These are phyloP conservation scores for Vickermania ingenoplastis DNA, from an alignment of 208 protist species.

Conservation along the genomic window DNA sequence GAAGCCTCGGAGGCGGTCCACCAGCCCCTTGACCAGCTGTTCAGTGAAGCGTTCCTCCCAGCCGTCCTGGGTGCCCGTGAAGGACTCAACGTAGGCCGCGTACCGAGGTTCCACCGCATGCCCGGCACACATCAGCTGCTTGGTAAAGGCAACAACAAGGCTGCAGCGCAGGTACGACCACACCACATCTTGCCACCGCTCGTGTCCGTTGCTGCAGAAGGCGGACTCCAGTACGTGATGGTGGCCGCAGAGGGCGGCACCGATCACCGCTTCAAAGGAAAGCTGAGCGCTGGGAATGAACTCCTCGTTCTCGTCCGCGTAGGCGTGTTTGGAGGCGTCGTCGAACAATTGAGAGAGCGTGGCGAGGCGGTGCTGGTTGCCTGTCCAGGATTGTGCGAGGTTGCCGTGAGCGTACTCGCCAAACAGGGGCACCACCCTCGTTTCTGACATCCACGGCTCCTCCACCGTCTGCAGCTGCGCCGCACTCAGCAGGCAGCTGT, in stretches of 20 bases:
- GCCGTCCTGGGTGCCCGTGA: conserved; percentile 35
- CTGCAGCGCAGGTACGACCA: conserved; percentile 72
- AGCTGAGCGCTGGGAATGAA: conserved; percentile 5
- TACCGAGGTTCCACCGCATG: conserved; percentile 15
- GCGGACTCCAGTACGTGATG: conserved; percentile 47
- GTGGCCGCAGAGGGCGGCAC: conserved; percentile 62
- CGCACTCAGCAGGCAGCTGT: conserved; percentile 72
- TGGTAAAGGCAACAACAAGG: conserved; percentile 62
- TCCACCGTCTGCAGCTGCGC: conserved; percentile 66
- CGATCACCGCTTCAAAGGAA: conserved; percentile 48
- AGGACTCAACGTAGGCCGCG: conserved; percentile 19
- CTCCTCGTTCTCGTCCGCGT: neutral
- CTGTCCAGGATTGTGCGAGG: conserved; percentile 34
- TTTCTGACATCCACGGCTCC: conserved; percentile 59
- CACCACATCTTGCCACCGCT: conserved; percentile 43
- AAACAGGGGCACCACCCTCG: conserved; percentile 60
- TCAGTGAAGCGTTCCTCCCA: conserved; percentile 35
- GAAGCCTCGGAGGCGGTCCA: conserved; percentile 21
- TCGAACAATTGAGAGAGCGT: conserved; percentile 70
- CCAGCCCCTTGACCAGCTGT: conserved; percentile 30
- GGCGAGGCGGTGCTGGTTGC: conserved; percentile 65
- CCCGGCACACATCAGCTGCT: conserved; percentile 35
- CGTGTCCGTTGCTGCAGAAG: conserved; percentile 27
- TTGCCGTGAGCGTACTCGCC: conserved; percentile 77
- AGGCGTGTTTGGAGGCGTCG: conserved; percentile 21